Conservation (phyloP, 2,329 filamentous ascomycete genomes). For the Cladosporium oxysporum region DNA sequence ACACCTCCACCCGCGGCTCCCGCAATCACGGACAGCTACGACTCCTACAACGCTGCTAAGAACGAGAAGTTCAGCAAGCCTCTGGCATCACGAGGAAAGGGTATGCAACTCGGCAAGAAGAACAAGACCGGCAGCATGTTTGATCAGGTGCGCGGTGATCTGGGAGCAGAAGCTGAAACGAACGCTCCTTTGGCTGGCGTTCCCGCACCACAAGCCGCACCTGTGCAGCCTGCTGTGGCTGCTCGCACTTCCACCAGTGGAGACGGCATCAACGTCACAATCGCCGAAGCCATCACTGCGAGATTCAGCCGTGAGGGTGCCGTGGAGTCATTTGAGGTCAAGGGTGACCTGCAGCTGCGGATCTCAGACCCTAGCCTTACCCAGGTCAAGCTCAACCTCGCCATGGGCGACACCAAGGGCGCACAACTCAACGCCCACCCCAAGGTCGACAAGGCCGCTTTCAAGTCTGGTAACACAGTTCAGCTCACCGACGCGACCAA, state of each 20-base stretch:
- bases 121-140: slow-evolving; percentile 98
- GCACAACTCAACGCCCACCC: slow-evolving; percentile 94
- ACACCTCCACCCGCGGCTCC: slow-evolving; percentile 83
- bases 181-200: slow-evolving; percentile 63
- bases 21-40: slow-evolving; percentile 77
- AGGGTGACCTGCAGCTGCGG: slow-evolving; percentile 86
- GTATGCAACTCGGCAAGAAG: slow-evolving; percentile 99
- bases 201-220: slow-evolving; percentile 48
- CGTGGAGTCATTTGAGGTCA: slow-evolving; percentile 82
- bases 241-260: slow-evolving; percentile 69
- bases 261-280: slow-evolving; percentile 82
- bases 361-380: slow-evolving; percentile 87
- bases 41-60: slow-evolving; percentile 95
- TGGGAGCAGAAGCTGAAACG: slow-evolving; percentile 83
- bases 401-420: slow-evolving; percentile 74
- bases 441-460: slow-evolving; percentile 88
- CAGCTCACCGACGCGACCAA: slow-evolving; percentile 86
- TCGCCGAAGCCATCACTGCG: slow-evolving; percentile 88
- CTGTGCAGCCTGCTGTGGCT: slow-evolving; percentile 52
- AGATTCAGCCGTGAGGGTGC: slow-evolving; percentile 86
- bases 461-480: slow-evolving; percentile 79
- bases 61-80: slow-evolving; percentile 84
- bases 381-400: slow-evolving; percentile 84
- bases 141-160: slow-evolving; percentile 87
- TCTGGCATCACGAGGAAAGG: slow-evolving; percentile 81